Evolutionary conservation across 345 rosid genomes (phyloP).

Genomic region (Hibiscus mutabilis): DNA sequence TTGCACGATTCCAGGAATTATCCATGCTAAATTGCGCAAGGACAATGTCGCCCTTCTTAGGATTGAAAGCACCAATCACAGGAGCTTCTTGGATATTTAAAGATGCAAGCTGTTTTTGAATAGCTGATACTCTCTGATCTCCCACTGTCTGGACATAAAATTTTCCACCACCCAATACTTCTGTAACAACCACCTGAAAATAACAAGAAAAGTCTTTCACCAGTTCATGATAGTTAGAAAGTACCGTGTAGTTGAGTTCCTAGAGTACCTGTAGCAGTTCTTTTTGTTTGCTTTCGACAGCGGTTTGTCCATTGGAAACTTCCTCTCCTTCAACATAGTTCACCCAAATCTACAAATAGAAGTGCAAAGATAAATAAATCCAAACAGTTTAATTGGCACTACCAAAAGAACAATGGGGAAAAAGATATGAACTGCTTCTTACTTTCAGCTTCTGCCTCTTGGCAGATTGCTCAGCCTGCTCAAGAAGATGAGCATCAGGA

Average conservation of each 20-base stretch:
- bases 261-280: constrained; percentile 72
- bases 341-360: constrained; percentile 76
- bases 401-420: neutral
- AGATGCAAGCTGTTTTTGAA: constrained; percentile 43
- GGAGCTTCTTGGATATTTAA: constrained; percentile 12
- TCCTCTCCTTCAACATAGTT: constrained; percentile 97
- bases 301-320: constrained; percentile 58
- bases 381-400: neutral
- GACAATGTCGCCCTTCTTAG: constrained; percentile 33
- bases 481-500: constrained; percentile 77
- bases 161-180: constrained; percentile 83
- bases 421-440: constrained; percentile 11
- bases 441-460: constrained; percentile 86
- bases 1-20: constrained; percentile 97
- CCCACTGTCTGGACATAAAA: constrained; percentile 84
- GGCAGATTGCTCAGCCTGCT: constrained; percentile 82
- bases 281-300: constrained; percentile 72
- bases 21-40: constrained; percentile 95
- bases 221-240: neutral
- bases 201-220: constrained; percentile 6
- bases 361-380: neutral
- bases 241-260: neutral
- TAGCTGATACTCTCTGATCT: constrained; percentile 71
- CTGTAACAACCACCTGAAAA: constrained; percentile 83
- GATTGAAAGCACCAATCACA: constrained; percentile 9